phyloP scores from a whole-genome alignment of 1,139 yeast genomes.

The Arxiozyma telluris region DNA sequence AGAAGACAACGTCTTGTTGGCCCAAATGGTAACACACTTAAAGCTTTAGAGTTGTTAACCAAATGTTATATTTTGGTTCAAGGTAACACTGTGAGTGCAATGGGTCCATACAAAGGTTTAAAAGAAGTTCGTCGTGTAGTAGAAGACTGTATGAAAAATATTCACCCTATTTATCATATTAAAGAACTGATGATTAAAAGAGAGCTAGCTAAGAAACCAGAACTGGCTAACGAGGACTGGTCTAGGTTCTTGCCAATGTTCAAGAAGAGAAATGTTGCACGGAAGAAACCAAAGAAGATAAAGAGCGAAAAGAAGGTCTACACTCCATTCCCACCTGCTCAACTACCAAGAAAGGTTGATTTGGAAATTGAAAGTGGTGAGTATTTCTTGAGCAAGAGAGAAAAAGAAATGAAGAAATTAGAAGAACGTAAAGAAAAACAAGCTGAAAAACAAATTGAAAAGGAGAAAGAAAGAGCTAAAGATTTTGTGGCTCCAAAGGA shows the following conservation, averaged over 20 bases:
- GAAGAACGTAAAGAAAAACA: conserved; percentile 76
- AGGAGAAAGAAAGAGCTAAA: conserved; percentile 62
- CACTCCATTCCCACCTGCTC: conserved; percentile 99
- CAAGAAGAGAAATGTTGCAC: conserved; percentile 91
- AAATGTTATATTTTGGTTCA: conserved; percentile 92
- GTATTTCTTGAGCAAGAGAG: conserved; percentile 81
- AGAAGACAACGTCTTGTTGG: conserved; percentile 96
- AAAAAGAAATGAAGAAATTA: conserved; percentile 62
- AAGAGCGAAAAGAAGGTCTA: conserved; percentile 71
- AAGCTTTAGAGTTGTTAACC: conserved; percentile 87
- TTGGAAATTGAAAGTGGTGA: conserved; percentile 98
- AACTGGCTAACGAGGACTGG: conserved; percentile 94
- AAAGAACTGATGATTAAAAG: conserved; percentile 96
- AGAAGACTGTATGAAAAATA: conserved; percentile 93
- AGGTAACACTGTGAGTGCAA: conserved; percentile 93
- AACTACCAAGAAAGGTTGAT: conserved; percentile 94
- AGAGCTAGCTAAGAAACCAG: conserved; percentile 90
- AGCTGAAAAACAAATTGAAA: conserved; percentile 55
- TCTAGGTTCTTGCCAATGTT: conserved; percentile 92
- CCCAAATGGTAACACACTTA: conserved; percentile 92
- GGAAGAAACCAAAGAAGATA: conserved; percentile 72
- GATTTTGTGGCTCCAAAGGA: conserved; percentile 85
- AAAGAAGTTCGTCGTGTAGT: conserved; percentile 90
- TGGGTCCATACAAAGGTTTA: conserved; percentile 94
- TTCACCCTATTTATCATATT: conserved; percentile 94